Evolutionary conservation across 768 basidiomycete genomes (phyloP).

Genomic region (Trametes punicea): DNA sequence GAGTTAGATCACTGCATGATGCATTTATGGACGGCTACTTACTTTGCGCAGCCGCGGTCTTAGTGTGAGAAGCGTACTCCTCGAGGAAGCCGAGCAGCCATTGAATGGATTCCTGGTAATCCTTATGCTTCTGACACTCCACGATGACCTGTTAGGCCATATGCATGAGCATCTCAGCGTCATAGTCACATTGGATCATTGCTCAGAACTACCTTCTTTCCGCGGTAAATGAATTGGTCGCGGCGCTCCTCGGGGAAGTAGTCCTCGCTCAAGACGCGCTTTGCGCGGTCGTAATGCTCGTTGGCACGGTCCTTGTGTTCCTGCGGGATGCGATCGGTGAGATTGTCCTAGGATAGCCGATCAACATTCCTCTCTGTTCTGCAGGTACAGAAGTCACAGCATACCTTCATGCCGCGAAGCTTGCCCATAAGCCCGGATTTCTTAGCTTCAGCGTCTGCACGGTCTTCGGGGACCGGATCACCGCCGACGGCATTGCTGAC

Average conservation of each 20-base stretch:
- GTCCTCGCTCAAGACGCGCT: conserved; percentile 72
- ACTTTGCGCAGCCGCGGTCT: conserved; percentile 24
- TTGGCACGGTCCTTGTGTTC: conserved; percentile 58
- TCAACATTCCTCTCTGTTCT: too few relatives aligned
- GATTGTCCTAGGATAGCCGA: too few relatives aligned
- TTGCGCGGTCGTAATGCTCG: conserved; percentile 55
- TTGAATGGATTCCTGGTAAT: conserved; percentile 79
- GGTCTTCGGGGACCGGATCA: conserved; percentile 29
- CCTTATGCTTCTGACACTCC: conserved; percentile 89
- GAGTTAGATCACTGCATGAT: background rate
- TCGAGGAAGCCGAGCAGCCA: conserved; percentile 67
- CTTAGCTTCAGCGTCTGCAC: conserved; percentile 38
- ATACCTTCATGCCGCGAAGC: conserved; percentile 30
- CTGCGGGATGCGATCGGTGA: conserved; percentile 60
- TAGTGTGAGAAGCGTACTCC: conserved; percentile 49
- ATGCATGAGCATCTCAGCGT: background rate
- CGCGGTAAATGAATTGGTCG: conserved; percentile 90
- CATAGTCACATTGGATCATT: background rate
- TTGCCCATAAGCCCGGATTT: conserved; percentile 34
- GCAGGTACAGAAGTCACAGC: too few relatives aligned
- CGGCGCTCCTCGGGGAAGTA: conserved; percentile 89
- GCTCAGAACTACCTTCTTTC: conserved; percentile 69
- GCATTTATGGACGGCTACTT: background rate
- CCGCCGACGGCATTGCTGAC: conserved; percentile 24
- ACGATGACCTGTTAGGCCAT: conserved; percentile 56